These are phyloP conservation scores for Thalassia testudinum DNA, from an alignment of 116 monocot species.

Conservation along the genomic window DNA sequence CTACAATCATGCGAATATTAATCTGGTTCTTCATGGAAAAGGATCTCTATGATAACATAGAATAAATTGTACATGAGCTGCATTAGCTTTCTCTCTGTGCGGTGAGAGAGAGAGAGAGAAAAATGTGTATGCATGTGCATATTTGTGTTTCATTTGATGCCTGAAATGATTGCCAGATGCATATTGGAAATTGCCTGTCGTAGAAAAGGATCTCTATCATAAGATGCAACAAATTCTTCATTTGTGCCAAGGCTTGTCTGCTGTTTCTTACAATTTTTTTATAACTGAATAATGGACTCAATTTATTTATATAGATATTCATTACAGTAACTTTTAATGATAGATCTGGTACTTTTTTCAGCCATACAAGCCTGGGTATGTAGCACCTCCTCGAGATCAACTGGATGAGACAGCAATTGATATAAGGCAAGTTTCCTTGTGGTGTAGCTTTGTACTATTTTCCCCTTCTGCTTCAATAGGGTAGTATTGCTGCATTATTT, in stretches of 20 bases:
- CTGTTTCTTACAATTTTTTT: too few relatives aligned
- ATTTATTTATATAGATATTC: background rate
- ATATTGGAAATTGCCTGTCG: background rate
- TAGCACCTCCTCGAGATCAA: conserved; percentile 43
- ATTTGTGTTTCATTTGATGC: too few relatives aligned
- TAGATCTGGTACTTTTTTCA: conserved; percentile 10
- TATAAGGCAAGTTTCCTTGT: conserved; percentile 38
- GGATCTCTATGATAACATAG: too few relatives aligned
- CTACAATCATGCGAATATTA: too few relatives aligned
- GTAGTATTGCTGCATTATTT: background rate
- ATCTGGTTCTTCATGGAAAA: too few relatives aligned
- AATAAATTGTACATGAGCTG: too few relatives aligned
- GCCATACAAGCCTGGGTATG: conserved; percentile 68
- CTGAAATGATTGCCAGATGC: background rate
- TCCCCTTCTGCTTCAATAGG: background rate
- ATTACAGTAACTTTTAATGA: background rate
- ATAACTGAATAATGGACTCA: background rate
- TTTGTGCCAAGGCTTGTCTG: background rate
- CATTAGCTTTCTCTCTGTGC: too few relatives aligned
- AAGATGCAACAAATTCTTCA: background rate
- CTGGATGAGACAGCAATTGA: conserved; percentile 76
- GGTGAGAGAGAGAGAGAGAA: too few relatives aligned
- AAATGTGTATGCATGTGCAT: too few relatives aligned
- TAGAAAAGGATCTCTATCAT: background rate
- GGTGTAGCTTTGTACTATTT: too few relatives aligned